A percentile compares a stretch with the other conserved stretches of the same genome.
phyloP scores from a whole-genome alignment of 176 grass and related monocot species.

The Bonia amplexicaulis region DNA sequence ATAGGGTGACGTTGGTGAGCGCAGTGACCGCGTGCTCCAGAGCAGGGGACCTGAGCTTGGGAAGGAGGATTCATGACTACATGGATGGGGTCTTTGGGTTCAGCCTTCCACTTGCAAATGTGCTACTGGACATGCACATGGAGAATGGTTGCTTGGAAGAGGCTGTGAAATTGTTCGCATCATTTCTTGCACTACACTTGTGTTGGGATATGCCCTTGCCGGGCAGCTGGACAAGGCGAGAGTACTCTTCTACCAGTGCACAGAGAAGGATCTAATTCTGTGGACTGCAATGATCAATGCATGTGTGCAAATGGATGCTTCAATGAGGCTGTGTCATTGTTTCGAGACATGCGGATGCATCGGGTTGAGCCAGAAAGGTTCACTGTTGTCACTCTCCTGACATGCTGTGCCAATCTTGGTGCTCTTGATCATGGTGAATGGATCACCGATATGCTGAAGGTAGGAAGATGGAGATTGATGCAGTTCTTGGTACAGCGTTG shows the following conservation, averaged over 20 bases:
- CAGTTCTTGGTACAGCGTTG: constrained; percentile 39
- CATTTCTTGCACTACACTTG: constrained; percentile 56
- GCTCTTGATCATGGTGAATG: constrained; percentile 53
- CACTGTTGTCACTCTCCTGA: constrained; percentile 53
- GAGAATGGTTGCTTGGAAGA: constrained; percentile 51
- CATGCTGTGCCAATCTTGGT: constrained; percentile 53
- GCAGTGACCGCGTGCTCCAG: constrained; percentile 42
- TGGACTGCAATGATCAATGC: constrained; percentile 73
- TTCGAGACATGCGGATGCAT: constrained; percentile 58
- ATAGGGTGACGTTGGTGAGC: constrained; percentile 36
- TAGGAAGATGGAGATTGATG: constrained; percentile 44
- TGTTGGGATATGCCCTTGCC: constrained; percentile 38
- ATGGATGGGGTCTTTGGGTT: constrained; percentile 41
- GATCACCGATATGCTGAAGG: constrained; percentile 43
- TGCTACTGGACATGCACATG: constrained; percentile 55
- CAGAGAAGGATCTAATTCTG: constrained; percentile 56
- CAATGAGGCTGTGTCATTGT: constrained; percentile 51
- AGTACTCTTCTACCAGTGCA: constrained; percentile 41
- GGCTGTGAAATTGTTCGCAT: constrained; percentile 49
- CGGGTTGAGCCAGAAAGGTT: constrained; percentile 55
- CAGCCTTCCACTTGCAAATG: constrained; percentile 51
- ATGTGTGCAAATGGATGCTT: constrained; percentile 46
- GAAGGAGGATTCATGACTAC: constrained; percentile 51
- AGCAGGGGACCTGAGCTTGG: constrained; percentile 43
- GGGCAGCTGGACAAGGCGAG: constrained; percentile 54